Conservation (phyloP, 805 yeast genomes). For the Cyberlindnera mycetangii region DNA sequence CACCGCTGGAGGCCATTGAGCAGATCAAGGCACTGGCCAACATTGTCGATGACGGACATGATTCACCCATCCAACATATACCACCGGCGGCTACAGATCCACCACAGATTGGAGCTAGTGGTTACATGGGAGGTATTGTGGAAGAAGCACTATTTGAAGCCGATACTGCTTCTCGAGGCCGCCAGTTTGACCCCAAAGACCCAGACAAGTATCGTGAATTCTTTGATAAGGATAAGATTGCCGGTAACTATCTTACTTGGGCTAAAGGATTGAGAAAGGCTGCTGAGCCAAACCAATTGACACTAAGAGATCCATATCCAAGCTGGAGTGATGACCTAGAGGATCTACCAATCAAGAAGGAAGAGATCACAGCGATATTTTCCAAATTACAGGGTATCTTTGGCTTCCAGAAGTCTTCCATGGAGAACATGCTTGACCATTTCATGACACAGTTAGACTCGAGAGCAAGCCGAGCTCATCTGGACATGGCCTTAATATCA, state of each 20-base stretch:
- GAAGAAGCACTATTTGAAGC: not conserved
- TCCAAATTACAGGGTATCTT: constrained; percentile 55
- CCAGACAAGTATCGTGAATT: not conserved
- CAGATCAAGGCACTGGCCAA: constrained; percentile 1
- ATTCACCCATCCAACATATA: not conserved
- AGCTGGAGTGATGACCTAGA: not conserved
- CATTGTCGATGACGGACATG: constrained; percentile 1
- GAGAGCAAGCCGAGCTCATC: constrained; percentile 74
- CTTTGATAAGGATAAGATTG: constrained; percentile 2
- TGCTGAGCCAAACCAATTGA: not conserved
- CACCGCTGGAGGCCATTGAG: not conserved
- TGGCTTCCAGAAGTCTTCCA: constrained; percentile 83
- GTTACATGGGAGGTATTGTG: not conserved
- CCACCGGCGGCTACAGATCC: constrained; percentile 1
- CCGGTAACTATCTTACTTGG: constrained; percentile 5
- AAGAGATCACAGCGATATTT: constrained; percentile 61
- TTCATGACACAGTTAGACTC: constrained; percentile 82
- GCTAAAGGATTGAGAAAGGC: constrained; percentile 1
- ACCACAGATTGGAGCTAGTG: not conserved
- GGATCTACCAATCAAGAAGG: constrained; percentile 30
- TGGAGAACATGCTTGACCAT: constrained; percentile 77
- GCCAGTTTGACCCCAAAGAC: constrained; percentile 1
- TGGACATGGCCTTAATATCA: constrained; percentile 66
- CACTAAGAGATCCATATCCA: not conserved
- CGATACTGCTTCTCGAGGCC: not conserved